Conservation (phyloP, 108 stramenopile genomes). For the Bacterosira constricta region DNA sequence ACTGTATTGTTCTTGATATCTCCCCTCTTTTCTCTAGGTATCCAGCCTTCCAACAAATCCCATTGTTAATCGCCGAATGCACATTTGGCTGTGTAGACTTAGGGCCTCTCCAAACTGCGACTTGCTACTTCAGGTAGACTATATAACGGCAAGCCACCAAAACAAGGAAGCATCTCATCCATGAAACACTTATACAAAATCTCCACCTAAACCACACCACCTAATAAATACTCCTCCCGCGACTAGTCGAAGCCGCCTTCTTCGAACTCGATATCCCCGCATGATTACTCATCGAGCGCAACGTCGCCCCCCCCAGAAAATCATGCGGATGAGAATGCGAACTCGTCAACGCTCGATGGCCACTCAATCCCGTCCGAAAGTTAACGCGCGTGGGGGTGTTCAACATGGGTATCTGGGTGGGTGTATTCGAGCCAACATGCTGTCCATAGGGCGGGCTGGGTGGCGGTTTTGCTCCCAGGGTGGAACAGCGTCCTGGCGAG, state of each 20-base stretch:
- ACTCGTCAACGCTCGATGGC: constrained; percentile 65
- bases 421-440: too few relatives aligned
- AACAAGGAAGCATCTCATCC: too few relatives aligned
- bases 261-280: constrained; percentile 58
- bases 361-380: constrained; percentile 80
- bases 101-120: too few relatives aligned
- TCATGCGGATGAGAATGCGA: constrained; percentile 69
- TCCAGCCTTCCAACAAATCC: too few relatives aligned
- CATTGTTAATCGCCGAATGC: too few relatives aligned
- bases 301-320: constrained; percentile 42
- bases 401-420: constrained; percentile 43
- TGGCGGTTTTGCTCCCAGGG: constrained; percentile 22
- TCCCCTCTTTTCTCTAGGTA: too few relatives aligned
- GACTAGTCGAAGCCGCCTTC: constrained; percentile 26
- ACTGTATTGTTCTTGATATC: too few relatives aligned
- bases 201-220: not conserved
- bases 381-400: constrained; percentile 55
- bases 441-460: constrained; percentile 59
- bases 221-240: constrained; percentile 41
- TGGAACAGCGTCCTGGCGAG: constrained; percentile 32
- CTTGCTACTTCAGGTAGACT: too few relatives aligned
- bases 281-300: constrained; percentile 69
- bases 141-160: too few relatives aligned
- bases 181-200: too few relatives aligned
- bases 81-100: too few relatives aligned